Evolutionary conservation across 2,329 filamentous ascomycete species (phyloP), one percentile per base, ranked within the genome.

Genomic region (Sarocladiaceae sp.): DNA sequence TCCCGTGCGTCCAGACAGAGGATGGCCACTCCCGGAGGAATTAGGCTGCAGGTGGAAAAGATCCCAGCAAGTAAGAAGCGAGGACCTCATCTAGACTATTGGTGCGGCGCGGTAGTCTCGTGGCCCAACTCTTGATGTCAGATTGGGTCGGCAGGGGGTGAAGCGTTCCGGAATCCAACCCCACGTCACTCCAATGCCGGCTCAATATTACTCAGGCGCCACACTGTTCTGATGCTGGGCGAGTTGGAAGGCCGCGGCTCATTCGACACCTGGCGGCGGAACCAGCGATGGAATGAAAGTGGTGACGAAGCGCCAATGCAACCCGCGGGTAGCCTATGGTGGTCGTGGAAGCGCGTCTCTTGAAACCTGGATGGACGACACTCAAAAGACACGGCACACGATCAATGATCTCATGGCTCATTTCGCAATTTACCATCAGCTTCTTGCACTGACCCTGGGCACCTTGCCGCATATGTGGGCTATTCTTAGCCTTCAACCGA

Each of bases 401-500:
- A 31, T 31, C 44, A 25, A 48, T 48, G 44, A 48, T 48, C 44
- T 48, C 44, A 48, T 48, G 25, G 44, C 44, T 48, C 17, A 48
- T 33, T 48, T 20, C 44, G 44, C 44, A 48, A 48, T 33, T 33
- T 48, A 17, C n/a, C n/a, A n/a, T 33, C 28, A 22, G 44, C 25
- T 33, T 31, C 44, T 48, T 17, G 4, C 11, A 28, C 28, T 25
- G 22, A 44, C 18, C 22, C 22, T 20, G 15, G 40, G 12, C n/a
- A 28, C 4, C n/a, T 44, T 7, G 40, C 40, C 12, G 23, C 13
- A 28, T 44, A 44, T 20, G 40, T 44, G 23, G 40, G 18, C 44
- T 48, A 48, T 48, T 48, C 44, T 48, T 48, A 48, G 44, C 44
- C 44, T 46, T 46, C 40, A 46, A 11, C 40, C 40, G 40, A 29